Conservation (phyloP, 2,329 filamentous ascomycete genomes). For the Neophaeococcomyces mojaviensis region DNA sequence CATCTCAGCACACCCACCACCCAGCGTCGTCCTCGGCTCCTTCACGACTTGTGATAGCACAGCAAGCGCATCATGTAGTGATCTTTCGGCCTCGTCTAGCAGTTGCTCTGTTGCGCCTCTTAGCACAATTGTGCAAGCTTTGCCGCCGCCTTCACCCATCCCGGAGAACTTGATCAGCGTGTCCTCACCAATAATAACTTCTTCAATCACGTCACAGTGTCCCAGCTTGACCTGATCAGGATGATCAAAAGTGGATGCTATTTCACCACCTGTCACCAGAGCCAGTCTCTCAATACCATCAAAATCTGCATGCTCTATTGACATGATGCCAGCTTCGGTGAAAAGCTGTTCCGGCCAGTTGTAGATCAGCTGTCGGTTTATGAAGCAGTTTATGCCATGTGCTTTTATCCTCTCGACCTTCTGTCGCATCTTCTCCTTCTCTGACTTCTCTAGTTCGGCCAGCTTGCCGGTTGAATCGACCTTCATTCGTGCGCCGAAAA, state of each 20-base stretch:
- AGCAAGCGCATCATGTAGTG: conserved; percentile 88
- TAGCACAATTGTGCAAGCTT: conserved; percentile 93
- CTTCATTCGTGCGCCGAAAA: conserved; percentile 95
- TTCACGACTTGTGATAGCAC: conserved; percentile 94
- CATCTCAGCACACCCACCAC: conserved; percentile 97
- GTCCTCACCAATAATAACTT: conserved; percentile 97
- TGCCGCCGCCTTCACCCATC: conserved; percentile 80
- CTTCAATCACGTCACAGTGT: conserved; percentile 90
- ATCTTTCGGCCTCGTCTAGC: conserved; percentile 92
- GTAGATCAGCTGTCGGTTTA: conserved; percentile 98
- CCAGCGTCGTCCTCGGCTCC: conserved; percentile 87
- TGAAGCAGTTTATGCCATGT: conserved; percentile 99
- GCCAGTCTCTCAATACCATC: conserved; percentile 94
- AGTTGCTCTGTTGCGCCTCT: conserved; percentile 95
- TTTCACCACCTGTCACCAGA: conserved; percentile 93
- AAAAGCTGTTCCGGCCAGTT: conserved; percentile 99
- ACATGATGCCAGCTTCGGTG: conserved; percentile 93
- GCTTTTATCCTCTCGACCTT: conserved; percentile 99
- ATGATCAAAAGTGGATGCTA: conserved; percentile 95
- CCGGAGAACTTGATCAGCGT: conserved; percentile 96
- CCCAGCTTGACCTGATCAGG: conserved; percentile 95
- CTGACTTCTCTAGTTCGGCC: conserved; percentile 95
- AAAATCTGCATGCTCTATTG: conserved; percentile 98
- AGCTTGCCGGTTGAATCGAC: conserved; percentile 93
- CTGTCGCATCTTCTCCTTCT: conserved; percentile 98